A percentile compares a stretch with the other conserved stretches of the same genome.
phyloP scores from a whole-genome alignment of 768 basidiomycete genomes.

The Mycena vitilis region DNA sequence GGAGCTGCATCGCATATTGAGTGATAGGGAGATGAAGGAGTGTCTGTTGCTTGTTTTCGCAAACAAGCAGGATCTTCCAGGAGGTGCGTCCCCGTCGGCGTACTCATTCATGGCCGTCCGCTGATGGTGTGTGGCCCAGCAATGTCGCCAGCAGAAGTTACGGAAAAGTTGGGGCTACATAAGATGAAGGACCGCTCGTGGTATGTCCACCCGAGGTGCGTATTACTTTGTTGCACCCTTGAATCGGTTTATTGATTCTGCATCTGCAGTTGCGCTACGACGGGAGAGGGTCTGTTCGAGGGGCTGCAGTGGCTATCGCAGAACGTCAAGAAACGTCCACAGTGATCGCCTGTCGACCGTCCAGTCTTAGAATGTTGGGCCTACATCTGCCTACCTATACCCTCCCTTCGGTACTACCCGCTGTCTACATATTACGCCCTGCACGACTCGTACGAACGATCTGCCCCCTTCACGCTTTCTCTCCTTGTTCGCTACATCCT shows the following conservation, averaged over 20 bases:
- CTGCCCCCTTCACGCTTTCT: slow-evolving; percentile 26
- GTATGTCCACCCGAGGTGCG: slow-evolving; percentile 99
- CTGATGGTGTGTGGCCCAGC: slow-evolving; percentile 57
- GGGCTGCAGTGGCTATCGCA: slow-evolving; percentile 97
- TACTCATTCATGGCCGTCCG: slow-evolving; percentile 12
- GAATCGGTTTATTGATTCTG: slow-evolving; percentile 20
- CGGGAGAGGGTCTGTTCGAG: slow-evolving; percentile 96
- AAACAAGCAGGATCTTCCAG: slow-evolving; percentile 98
- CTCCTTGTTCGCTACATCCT: slow-evolving; percentile 19
- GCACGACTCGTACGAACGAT: slow-evolving; percentile 36
- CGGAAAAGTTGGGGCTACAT: slow-evolving; percentile 95
- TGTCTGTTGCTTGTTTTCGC: slow-evolving; percentile 98
- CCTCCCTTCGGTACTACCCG: slow-evolving; percentile 31
- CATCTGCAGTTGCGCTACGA: slow-evolving; percentile 85
- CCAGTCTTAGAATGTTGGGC: slow-evolving; percentile 21
- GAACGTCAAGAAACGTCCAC: slow-evolving; percentile 94
- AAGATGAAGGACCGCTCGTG: slow-evolving; percentile 97
- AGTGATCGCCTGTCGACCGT: slow-evolving; percentile 50
- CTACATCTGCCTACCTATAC: slow-evolving; percentile 7
- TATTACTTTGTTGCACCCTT: slow-evolving; percentile 10
- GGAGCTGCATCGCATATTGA: slow-evolving; percentile 95
- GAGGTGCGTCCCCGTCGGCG: slow-evolving; percentile 67
- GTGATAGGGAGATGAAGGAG: slow-evolving; percentile 98
- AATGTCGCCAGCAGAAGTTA: slow-evolving; percentile 99
- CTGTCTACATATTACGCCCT: slow-evolving; percentile 26